phyloP scores from a whole-genome alignment of 106 monocot genomes.

The Acorus calamus region DNA sequence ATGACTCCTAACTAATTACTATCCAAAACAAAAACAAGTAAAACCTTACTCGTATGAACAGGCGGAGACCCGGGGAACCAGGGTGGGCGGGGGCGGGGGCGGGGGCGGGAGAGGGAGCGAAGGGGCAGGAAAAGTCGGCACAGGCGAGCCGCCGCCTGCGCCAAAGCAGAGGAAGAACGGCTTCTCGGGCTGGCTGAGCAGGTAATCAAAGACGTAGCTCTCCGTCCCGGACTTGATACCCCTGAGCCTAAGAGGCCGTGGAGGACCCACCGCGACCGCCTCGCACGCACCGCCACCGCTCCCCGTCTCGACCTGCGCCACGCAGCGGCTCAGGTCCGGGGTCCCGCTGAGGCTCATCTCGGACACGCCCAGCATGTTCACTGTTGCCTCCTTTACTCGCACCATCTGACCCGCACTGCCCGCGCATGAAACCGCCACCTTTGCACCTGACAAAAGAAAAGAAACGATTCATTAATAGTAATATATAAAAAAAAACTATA shows the following conservation, averaged over 20 bases:
- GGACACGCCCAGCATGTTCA: constrained; percentile 58
- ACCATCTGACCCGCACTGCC: constrained; percentile 9
- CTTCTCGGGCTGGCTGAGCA: constrained; percentile 43
- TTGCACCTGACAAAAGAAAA: constrained; percentile 30
- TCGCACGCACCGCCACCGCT: constrained; percentile 13
- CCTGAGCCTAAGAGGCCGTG: constrained; percentile 28
- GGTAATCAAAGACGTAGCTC: constrained; percentile 42
- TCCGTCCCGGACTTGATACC: constrained; percentile 42
- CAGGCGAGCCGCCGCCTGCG: background rate
- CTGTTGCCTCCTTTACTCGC: constrained; percentile 26
- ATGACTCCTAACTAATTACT: too few species aligned
- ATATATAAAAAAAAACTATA: too few species aligned
- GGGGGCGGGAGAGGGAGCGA: background rate
- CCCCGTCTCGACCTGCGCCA: constrained; percentile 28
- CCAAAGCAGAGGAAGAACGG: constrained; percentile 33
- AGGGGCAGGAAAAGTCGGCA: background rate
- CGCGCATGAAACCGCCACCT: constrained; percentile 45
- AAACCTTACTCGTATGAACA: too few species aligned
- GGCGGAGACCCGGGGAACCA: too few species aligned
- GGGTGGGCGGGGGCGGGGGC: constrained; percentile 3
- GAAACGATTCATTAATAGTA: background rate
- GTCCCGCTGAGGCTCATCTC: constrained; percentile 42
- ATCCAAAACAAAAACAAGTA: too few species aligned
- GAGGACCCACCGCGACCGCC: constrained; percentile 21
- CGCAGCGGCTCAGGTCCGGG: constrained; percentile 52